A percentile compares a stretch with the other conserved stretches of the same genome.
phyloP scores from a whole-genome alignment of 768 basidiomycete genomes.

The Scleroderma bovista region DNA sequence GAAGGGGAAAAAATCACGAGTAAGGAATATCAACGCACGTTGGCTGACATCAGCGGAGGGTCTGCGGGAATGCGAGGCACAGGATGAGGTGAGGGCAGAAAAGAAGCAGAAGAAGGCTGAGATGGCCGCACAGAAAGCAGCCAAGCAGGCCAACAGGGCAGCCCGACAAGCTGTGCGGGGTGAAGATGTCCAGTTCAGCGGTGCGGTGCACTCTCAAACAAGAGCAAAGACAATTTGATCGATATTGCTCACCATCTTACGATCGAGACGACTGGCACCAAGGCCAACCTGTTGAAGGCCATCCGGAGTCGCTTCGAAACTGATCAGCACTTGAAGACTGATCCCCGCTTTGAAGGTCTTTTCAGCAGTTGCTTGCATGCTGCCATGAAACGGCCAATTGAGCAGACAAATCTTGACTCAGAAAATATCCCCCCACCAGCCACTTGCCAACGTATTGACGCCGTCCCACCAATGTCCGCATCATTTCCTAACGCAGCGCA shows the following conservation, averaged over 20 bases:
- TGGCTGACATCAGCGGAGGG: not conserved
- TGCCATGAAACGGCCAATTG: not conserved
- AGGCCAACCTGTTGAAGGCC: no score
- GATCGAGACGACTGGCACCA: no score
- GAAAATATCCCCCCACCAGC: no score
- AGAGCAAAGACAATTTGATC: not conserved
- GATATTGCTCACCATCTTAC: not conserved
- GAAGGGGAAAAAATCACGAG: no score
- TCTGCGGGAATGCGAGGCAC: not conserved
- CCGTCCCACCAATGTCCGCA: no score
- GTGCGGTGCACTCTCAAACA: no score
- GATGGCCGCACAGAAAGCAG: not conserved
- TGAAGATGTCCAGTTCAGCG: no score
- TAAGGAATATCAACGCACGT: not conserved
- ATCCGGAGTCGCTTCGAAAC: not conserved
- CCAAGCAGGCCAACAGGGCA: not conserved
- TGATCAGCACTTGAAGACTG: not conserved
- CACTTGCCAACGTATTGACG: no score
- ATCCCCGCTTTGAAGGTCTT: not conserved
- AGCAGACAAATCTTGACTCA: no score
- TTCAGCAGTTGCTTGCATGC: not conserved
- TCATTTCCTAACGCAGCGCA: no score
- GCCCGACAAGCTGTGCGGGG: not conserved
- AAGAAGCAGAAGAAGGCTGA: not conserved
- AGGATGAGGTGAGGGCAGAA: no score